A percentile compares a stretch with the other conserved stretches of the same genome.
Evolutionary conservation across 768 basidiomycete genomes (phyloP).

Genomic region (Tulasnella sp.): DNA sequence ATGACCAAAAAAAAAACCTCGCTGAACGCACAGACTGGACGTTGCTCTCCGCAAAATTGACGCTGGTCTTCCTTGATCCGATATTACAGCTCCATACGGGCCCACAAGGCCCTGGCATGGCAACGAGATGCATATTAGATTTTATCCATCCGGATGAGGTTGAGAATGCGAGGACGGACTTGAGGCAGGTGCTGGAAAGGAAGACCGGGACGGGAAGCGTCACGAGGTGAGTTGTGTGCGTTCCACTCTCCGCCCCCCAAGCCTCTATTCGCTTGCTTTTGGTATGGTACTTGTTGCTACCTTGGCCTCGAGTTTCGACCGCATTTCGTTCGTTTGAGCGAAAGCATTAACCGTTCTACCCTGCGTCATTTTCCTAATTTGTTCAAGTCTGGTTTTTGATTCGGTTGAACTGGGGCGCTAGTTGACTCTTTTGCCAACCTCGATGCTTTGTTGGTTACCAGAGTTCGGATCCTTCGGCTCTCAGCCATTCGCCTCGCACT

Average conservation of each 20-base stretch:
- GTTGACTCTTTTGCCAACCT: conserved; percentile 5
- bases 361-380: neutral
- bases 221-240: conserved; percentile 57
- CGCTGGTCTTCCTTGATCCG: conserved; percentile 84
- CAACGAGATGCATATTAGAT: conserved; percentile 69
- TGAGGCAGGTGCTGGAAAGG: conserved; percentile 71
- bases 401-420: neutral
- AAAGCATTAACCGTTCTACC: neutral
- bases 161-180: conserved; percentile 70
- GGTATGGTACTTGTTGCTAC: neutral
- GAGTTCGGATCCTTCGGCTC: conserved; percentile 78
- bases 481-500: conserved; percentile 71
- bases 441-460: conserved; percentile 42
- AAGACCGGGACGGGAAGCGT: conserved; percentile 82
- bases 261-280: neutral
- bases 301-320: neutral
- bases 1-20: neutral
- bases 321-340: neutral
- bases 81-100: conserved; percentile 72
- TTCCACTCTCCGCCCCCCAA: conserved; percentile 31
- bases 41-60: conserved; percentile 71
- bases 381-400: neutral
- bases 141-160: conserved; percentile 89
- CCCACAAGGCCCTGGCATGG: conserved; percentile 66
- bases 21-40: conserved; percentile 67